phyloP scores from a whole-genome alignment of 805 yeast species.

The Spathaspora gorwiae region DNA sequence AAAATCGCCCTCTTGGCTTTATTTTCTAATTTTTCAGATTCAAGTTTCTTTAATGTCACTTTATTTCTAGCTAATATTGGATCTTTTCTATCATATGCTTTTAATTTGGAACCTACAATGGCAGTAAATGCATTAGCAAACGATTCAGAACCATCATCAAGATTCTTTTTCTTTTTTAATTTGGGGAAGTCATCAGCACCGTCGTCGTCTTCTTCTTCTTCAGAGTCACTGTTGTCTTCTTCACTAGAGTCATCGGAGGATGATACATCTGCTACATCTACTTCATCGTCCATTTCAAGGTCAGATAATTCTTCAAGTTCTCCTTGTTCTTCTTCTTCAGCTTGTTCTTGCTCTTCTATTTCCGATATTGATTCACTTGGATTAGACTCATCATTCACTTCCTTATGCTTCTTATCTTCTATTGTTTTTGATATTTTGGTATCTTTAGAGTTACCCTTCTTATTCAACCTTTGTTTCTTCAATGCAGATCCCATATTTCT shows the following conservation, averaged over 20 bases:
- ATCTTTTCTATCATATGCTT: conserved; percentile 83
- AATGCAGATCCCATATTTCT: conserved; percentile 14
- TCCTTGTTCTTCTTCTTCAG: conserved; percentile 6
- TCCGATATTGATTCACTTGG: conserved; percentile 5
- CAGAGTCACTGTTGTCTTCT: conserved; percentile 4
- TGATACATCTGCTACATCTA: conserved; percentile 17
- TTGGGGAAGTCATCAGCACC: conserved; percentile 36
- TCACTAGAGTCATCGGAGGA: conserved; percentile 2
- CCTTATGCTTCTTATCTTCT: neutral
- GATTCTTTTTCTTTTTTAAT: conserved; percentile 49
- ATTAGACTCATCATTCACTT: neutral
- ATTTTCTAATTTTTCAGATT: conserved; percentile 74
- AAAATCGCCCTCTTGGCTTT: conserved; percentile 71
- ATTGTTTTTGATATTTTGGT: conserved; percentile 1
- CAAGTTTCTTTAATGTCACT: conserved; percentile 63
- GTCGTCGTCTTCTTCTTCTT: conserved; percentile 13
- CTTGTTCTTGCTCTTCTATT: conserved; percentile 11
- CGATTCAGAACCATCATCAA: conserved; percentile 66
- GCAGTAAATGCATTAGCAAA: conserved; percentile 84
- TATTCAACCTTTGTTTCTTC: conserved; percentile 19
- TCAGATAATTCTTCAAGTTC: conserved; percentile 5
- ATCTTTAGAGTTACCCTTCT: conserved; percentile 5
- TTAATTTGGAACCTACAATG: conserved; percentile 76
- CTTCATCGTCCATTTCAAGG: conserved; percentile 20
- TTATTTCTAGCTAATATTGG: conserved; percentile 89